Base-by-base conservation (phyloP, 2,329 filamentous ascomycete species). In the Mariannaea elegans region DNA sequence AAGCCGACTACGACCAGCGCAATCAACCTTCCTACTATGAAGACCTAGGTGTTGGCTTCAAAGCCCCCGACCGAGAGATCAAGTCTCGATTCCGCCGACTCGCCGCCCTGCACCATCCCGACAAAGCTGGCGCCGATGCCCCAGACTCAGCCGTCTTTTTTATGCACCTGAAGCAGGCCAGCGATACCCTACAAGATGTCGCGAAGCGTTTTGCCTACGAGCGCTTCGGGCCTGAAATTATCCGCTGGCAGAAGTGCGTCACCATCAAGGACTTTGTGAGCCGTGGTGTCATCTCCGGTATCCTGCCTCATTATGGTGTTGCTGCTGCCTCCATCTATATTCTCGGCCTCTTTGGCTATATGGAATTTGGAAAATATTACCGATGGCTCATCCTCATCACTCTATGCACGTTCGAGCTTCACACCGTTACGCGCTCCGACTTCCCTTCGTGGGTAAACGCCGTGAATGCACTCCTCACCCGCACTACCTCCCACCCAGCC, bases 141-240 rank as follows among this genome's bases (percentile, higher is more conserved):
- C 64, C 56, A 42, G 73, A 73, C 61, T 68, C 70, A 9, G 76
- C 75, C 29, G 74, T 75, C 53, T 70, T 89, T 77, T 98, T 97
- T 76, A 87, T 97, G 45, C 88, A 91, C 70, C 84, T 98, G 70
- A 94, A 94, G 80, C 81, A 88, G 44, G 93, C 93, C 6, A 87
- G 92, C 71, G 95, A 98, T 70, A 92, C 90, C 1, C 85, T 97
- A 14, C 79, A 87, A n/a, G 88, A 95, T 71, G 87, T 91, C 2
- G 88, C 87, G 1, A 88, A 86, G 71, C 85, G 93, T 56, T 97
- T 95, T 74, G 93, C 92, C 7, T 97, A 97, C 77, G 93, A 97
- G 73, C 88, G 93, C 46, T 93, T 97, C 74, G 94, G 94, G 0
- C 89, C 92, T 1, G 86, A 87, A 24, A 83, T 94, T 18, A 75